Percentiles rank a stretch among this genome's conserved stretches.
Conservation (phyloP, 106 monocot genomes). For the Vanilla planifolia region DNA sequence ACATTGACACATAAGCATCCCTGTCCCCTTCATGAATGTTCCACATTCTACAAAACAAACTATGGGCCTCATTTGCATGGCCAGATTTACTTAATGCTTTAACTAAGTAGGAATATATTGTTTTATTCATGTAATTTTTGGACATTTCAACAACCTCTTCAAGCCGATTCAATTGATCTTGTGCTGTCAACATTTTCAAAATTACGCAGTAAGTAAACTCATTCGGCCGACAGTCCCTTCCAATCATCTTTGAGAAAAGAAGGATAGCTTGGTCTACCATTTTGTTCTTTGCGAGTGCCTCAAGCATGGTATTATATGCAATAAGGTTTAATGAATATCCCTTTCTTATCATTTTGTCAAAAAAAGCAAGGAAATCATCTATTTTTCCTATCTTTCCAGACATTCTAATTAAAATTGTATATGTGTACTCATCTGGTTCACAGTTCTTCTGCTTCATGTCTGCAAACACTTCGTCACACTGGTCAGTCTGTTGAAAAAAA, state of each 20-base stretch:
- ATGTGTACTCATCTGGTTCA: constrained; percentile 81
- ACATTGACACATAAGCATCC: constrained; percentile 74
- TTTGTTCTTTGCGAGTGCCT: constrained; percentile 74
- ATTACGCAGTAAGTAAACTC: constrained; percentile 78
- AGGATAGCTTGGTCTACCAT: constrained; percentile 67
- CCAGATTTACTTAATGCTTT: constrained; percentile 70
- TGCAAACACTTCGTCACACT: constrained; percentile 58
- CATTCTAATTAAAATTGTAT: constrained; percentile 93
- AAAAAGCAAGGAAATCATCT: constrained; percentile 48
- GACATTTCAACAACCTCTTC: constrained; percentile 67
- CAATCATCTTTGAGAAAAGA: constrained; percentile 85
- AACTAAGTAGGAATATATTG: constrained; percentile 67
- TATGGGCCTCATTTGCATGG: constrained; percentile 80
- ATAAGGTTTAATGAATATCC: constrained; percentile 56
- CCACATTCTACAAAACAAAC: constrained; percentile 91
- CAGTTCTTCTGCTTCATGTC: constrained; percentile 86
- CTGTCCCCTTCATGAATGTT: constrained; percentile 55
- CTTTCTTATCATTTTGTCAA: constrained; percentile 74
- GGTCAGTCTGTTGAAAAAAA: constrained; percentile 50
- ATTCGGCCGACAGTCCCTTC: constrained; percentile 73
- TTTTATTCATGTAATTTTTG: constrained; percentile 57
- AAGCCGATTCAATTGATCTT: constrained; percentile 50
- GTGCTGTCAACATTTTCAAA: constrained; percentile 52
- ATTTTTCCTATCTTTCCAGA: constrained; percentile 60
- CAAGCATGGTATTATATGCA: constrained; percentile 85